These are phyloP conservation scores for Xylaria castorea DNA, from an alignment of 495 filamentous ascomycete species.

Conservation along the genomic window DNA sequence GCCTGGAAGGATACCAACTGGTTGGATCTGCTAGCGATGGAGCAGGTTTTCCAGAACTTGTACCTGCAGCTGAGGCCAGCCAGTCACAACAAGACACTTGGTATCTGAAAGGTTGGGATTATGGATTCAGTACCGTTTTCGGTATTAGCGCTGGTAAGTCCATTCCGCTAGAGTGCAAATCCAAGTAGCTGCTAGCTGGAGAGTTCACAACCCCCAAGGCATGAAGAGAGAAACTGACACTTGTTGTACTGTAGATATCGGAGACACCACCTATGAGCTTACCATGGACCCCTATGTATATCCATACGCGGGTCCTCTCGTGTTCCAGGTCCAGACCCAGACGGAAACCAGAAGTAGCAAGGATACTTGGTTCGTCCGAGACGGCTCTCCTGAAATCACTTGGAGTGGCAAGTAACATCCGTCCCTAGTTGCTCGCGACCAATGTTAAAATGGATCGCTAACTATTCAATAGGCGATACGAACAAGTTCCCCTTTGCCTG, in stretches of 20 bases:
- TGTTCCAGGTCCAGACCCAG: neutral
- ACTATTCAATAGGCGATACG: neutral
- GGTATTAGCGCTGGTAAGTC: too few relatives aligned
- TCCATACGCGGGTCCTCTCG: neutral
- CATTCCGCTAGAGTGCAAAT: too few relatives aligned
- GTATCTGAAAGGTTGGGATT: neutral
- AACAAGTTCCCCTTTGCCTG: neutral
- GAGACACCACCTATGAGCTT: neutral
- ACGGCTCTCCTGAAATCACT: too few relatives aligned
- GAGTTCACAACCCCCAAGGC: too few relatives aligned
- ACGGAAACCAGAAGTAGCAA: neutral
- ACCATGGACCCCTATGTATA: too few relatives aligned
- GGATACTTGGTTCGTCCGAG: too few relatives aligned
- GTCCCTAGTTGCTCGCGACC: too few relatives aligned
- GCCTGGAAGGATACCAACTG: constrained; percentile 24
- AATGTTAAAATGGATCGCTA: neutral
- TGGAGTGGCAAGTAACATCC: too few relatives aligned
- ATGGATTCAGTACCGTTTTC: neutral
- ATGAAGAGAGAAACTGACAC: too few relatives aligned
- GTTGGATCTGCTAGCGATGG: constrained; percentile 26
- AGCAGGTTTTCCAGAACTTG: constrained; percentile 5
- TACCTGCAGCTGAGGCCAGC: constrained; percentile 11
- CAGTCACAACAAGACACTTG: neutral
- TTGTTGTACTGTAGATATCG: too few relatives aligned
- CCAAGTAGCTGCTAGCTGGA: too few relatives aligned